Evolutionary conservation across 345 rosid species (phyloP), one percentile per base, ranked within the genome.

Genomic region (Acer yangbiense): DNA sequence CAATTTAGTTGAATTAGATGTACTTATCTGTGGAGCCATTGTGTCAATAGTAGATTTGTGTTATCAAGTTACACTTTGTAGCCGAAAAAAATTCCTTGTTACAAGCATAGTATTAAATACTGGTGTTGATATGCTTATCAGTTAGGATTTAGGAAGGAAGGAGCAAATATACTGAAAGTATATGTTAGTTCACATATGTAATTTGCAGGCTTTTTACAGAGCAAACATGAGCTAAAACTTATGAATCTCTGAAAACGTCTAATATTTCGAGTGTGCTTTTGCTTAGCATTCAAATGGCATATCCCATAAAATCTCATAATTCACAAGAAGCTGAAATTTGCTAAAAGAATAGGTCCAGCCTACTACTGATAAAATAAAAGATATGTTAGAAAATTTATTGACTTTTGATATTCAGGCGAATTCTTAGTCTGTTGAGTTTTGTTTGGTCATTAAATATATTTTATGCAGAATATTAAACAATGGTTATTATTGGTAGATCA

Each of bases 401-500:
- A 73, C 41, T 11, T 23, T 44, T 43, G 20, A 52, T 27, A 17
- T 71, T 3, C 32, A 18, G 27, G 4, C 3, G 14, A 17, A 71
- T 29, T 71, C 16, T 54, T 5, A 29, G 17, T 54, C 54, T 60
- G 29, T 52, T 73, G 71, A 69, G n/a, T 41, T 57, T 75, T 43
- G 3, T 48, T 1, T 80, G 17, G 21, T 46, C 1, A 55, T 74
- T n/a, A 0, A n/a, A 23, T 73, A 23, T 71, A 46, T 23, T 41
- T 46, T 62, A 25, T 66, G 63, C 43, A 60, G 74, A 76, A 29
- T 54, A 76, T 69, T 71, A 54, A 60, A 43, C 78, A 32, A 72
- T 43, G 39, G 55, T 57, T 41, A 71, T 78, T 75, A 58, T 64
- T 80, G 81, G 77, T 88, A 90, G 96, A 92, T 85, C 96, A 85